Base-by-base conservation (phyloP, 352 stramenopile genomes). In the Blastocystis sp. region DNA sequence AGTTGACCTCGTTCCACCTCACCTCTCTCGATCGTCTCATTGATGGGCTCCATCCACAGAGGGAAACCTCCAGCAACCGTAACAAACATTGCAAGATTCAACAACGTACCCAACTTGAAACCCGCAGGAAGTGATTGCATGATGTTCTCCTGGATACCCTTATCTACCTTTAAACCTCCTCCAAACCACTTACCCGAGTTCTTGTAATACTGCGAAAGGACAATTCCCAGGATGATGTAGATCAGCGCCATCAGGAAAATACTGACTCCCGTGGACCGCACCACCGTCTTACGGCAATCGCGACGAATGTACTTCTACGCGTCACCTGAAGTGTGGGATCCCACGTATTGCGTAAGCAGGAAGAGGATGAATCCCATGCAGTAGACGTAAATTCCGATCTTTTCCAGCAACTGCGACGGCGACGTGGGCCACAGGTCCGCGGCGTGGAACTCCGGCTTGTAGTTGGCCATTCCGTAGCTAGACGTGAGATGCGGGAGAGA, bases 311-410 rank as follows among this genome's bases (percentile, higher is more conserved):
- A 78, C 44, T 78, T 78, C 67, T 78, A 78, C 2, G 4, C 27
- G 21, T 48, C 34, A 78, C 14, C 2, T 11, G 11, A 61, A 4
- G 40, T 32, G 32, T 7, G 8, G n/a, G 14, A n/a, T 29, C 11
- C 4, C 9, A 78, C 67, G 51, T 78, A 78, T 78, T 78, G 67
- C n/a, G 67, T 78, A 24, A 78, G 67, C 4, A 78, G 40, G 40
- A 78, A 78, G 67, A 78, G 67, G 67, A 78, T 78, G 51, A 78
- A 78, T 42, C 67, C 67, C 67, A 78, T 78, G 51, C 67, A 78
- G 51, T 78, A 78, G 11, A 78, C 67, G 51, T 56, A 56, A 11
- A 56, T 57, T 3, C 67, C 67, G 32, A 78, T 78, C 27, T 78
- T 78, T 38, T 48, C 24, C 1, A 78, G 67, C 6, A 78, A 38